phyloP scores from a whole-genome alignment of 495 filamentous ascomycete species.

The Glarea lozoyensis region DNA sequence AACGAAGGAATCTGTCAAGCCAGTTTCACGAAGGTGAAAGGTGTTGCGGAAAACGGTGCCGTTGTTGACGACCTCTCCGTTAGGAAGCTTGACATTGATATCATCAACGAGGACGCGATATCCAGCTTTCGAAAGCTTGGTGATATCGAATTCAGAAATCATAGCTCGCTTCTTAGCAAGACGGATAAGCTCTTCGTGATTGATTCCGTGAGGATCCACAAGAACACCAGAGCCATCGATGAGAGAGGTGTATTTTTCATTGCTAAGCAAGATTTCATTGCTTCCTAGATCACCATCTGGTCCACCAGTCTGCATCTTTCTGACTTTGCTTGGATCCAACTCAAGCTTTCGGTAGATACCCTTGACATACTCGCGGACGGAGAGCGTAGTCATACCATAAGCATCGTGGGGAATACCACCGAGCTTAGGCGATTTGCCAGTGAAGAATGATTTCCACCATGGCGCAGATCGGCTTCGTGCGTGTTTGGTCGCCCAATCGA shows the following conservation, averaged over 20 bases:
- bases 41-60: constrained; percentile 95
- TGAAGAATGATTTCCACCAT: constrained; percentile 99
- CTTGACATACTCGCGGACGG: constrained; percentile 88
- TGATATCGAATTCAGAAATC: constrained; percentile 79
- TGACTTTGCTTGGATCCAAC: constrained; percentile 70
- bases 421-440: constrained; percentile 90
- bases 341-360: constrained; percentile 95
- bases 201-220: constrained; percentile 81
- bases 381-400: constrained; percentile 97
- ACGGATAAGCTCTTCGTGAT: constrained; percentile 73
- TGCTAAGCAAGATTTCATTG: constrained; percentile 92
- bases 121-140: constrained; percentile 77
- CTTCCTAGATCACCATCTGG: constrained; percentile 95
- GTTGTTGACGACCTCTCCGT: constrained; percentile 77
- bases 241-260: constrained; percentile 87
- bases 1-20: constrained; percentile 80
- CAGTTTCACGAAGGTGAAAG: constrained; percentile 75
- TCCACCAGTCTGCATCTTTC: constrained; percentile 95
- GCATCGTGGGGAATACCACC: constrained; percentile 93
- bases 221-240: constrained; percentile 95
- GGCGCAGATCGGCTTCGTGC: constrained; percentile 79
- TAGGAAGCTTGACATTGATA: constrained; percentile 73
- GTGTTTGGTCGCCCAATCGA: constrained; percentile 97
- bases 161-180: constrained; percentile 82
- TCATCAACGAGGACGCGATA: constrained; percentile 94